These are phyloP conservation scores for Rhodotorula sp. DNA, from an alignment of 1,284 basidiomycete species.

Conservation along the genomic window DNA sequence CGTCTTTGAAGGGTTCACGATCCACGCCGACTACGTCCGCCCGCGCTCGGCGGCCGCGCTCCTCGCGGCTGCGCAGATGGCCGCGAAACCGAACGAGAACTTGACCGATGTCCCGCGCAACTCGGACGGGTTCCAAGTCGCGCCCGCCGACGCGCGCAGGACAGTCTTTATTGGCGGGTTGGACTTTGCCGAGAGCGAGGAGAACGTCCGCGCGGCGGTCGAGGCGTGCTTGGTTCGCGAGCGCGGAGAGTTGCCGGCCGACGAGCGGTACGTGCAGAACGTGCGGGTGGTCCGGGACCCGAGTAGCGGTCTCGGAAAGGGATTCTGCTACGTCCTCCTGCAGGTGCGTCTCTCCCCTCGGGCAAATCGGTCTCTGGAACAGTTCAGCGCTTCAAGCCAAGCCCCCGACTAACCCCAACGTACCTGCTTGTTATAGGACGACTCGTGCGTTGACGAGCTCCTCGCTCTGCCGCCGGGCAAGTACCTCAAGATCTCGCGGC, in stretches of 20 bases:
- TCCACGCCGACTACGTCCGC: conserved; percentile 69
- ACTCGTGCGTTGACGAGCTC: conserved; percentile 82
- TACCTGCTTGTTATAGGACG: conserved; percentile 60
- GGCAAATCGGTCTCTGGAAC: not conserved
- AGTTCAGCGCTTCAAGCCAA: too few relatives aligned
- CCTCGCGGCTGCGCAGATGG: conserved; percentile 36
- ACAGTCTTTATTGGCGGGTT: conserved; percentile 89
- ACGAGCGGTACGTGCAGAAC: conserved; percentile 66
- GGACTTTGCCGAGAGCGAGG: conserved; percentile 87
- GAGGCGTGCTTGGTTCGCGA: conserved; percentile 74
- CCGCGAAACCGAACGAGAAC: conserved; percentile 33
- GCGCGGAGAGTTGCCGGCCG: conserved; percentile 56
- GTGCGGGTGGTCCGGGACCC: conserved; percentile 87
- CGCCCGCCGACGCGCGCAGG: conserved; percentile 55
- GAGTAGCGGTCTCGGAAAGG: conserved; percentile 94
- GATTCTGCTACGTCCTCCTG: conserved; percentile 92
- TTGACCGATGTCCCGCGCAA: conserved; percentile 24
- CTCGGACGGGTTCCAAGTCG: conserved; percentile 29
- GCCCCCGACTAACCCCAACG: too few relatives aligned
- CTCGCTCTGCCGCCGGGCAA: conserved; percentile 65
- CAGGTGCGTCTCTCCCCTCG: conserved; percentile 56
- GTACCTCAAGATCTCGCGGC: conserved; percentile 83
- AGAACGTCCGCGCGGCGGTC: conserved; percentile 82
- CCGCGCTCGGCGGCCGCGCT: conserved; percentile 45
- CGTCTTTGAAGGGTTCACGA: conserved; percentile 67